Base-by-base conservation (phyloP, 805 yeast genomes). In the Teunomyces aglyptinius region DNA sequence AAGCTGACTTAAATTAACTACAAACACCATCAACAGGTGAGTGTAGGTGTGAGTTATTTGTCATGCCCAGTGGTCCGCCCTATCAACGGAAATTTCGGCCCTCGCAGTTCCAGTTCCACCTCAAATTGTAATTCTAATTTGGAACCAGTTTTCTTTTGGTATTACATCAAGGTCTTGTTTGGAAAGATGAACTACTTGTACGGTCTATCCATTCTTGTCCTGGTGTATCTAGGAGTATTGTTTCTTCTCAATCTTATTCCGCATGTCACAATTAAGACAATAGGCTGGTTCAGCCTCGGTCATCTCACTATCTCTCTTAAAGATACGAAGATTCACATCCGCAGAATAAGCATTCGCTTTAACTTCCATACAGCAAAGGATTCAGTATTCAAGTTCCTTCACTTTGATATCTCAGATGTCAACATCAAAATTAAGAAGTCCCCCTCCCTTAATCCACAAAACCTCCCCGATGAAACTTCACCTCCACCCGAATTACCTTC, bases 231-330 rank as follows among this genome's bases (percentile, higher is more conserved):
- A 8, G 57, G 46, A 12, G 7, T 45, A 12, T 49, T 66, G 4
- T 22, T 52, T 4, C 18, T 53, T 6, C 20, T 67, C 10, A 68
- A 68, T 43, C 36, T 41, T 28, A 50, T 67, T 6, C 71, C 70
- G 4, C 56, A 59, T 46, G 50, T 66, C 7, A 26, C 54, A 5
- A 58, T 67, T 38, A 59, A 57, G 44, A 56, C 60, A 6, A 31
- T 67, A 10, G 71, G 71, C 13, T 67, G 68, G 60, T 53, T 67
- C 28, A 55, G 65, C 4, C 31, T 67, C 6, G 47, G 56, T 44
- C 59, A 60, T 24, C 54, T 68, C 24, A 55, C 57, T 10, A 52
- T 68, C 6, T 51, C 54, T 26, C 40, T 56, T 5, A 41, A 20
- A 16, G 18, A 41, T 6, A 52, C 51, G 6, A 44, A 28, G 1